phyloP scores from a whole-genome alignment of 2,329 filamentous ascomycete genomes.

The Clarireedia homoeocarpa region DNA sequence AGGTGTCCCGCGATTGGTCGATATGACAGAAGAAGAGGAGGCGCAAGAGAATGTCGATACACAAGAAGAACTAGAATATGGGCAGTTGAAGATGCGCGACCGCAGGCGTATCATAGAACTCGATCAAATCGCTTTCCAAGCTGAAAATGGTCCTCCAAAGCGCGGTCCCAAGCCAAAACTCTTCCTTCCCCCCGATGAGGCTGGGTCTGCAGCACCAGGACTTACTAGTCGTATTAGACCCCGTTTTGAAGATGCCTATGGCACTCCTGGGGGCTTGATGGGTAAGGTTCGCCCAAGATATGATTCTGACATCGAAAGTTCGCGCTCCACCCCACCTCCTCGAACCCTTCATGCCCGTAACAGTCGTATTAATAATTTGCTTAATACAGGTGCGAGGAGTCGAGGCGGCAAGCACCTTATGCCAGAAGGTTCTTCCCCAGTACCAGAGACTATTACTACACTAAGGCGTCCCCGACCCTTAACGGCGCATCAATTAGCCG shows the following conservation, averaged over 20 bases:
- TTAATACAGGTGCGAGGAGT: constrained; percentile 25
- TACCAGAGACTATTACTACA: constrained; percentile 38
- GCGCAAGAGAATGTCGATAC: constrained; percentile 68
- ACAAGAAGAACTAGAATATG: constrained; percentile 60
- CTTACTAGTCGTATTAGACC: constrained; percentile 55
- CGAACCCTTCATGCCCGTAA: constrained; percentile 28
- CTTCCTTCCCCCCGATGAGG: constrained; percentile 33
- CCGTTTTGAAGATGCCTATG: constrained; percentile 40
- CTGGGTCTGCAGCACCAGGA: constrained; percentile 35
- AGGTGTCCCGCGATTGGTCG: constrained; percentile 58
- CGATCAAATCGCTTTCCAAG: constrained; percentile 48
- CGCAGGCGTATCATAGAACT: constrained; percentile 67
- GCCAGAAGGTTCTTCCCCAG: constrained; percentile 54
- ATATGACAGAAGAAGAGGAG: constrained; percentile 58
- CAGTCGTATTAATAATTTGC: constrained; percentile 25
- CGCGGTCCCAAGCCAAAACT: constrained; percentile 37
- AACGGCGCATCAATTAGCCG: constrained; percentile 74
- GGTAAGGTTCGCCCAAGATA: constrained; percentile 57
- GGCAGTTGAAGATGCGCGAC: constrained; percentile 65
- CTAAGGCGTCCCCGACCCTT: constrained; percentile 60
- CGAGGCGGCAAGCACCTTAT: constrained; percentile 51
- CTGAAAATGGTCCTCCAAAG: constrained; percentile 43
- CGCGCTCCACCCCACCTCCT: constrained; percentile 44
- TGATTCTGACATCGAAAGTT: constrained; percentile 46
- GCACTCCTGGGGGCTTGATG: constrained; percentile 42